A percentile compares a stretch with the other conserved stretches of the same genome.
These are phyloP conservation scores for Phoma sp. DNA, from an alignment of 2,329 filamentous ascomycete genomes.

Conservation along the genomic window DNA sequence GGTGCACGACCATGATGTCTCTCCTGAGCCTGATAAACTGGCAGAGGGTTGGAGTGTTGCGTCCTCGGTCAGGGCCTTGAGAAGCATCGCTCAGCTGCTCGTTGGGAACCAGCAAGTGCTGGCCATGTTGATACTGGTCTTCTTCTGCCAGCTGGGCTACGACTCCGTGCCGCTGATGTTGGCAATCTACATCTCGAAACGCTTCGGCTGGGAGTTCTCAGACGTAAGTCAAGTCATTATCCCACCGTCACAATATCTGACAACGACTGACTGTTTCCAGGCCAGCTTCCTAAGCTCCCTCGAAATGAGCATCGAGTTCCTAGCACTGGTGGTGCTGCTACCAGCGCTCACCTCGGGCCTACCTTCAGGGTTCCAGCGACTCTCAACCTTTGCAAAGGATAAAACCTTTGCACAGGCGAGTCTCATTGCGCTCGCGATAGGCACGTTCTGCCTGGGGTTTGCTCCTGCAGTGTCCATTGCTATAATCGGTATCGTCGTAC, in stretches of 20 bases:
- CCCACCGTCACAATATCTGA: neutral
- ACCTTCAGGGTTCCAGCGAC: neutral
- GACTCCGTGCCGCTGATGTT: constrained; percentile 26
- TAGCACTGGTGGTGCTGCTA: constrained; percentile 15
- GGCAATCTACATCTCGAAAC: constrained; percentile 27
- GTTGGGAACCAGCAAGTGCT: constrained; percentile 17
- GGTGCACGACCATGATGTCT: neutral
- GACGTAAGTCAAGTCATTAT: constrained; percentile 17
- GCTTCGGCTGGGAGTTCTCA: constrained; percentile 25
- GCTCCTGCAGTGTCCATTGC: constrained; percentile 21
- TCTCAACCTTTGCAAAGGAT: constrained; percentile 15
- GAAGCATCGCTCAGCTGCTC: constrained; percentile 1
- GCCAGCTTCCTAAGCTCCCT: constrained; percentile 26
- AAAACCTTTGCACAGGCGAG: constrained; percentile 16
- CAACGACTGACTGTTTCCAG: constrained; percentile 4
- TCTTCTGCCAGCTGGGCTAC: constrained; percentile 26
- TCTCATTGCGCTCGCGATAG: constrained; percentile 16
- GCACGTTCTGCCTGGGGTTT: constrained; percentile 18
- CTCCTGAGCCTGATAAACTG: neutral
- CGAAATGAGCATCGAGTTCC: constrained; percentile 26
- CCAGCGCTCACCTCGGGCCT: constrained; percentile 16
- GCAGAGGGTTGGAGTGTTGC: neutral
- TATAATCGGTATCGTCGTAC: constrained; percentile 19
- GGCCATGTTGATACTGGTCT: constrained; percentile 18
- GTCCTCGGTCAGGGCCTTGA: constrained; percentile 1